Conservation (phyloP, 1,284 basidiomycete genomes). For the Ceratobasidium sp. region DNA sequence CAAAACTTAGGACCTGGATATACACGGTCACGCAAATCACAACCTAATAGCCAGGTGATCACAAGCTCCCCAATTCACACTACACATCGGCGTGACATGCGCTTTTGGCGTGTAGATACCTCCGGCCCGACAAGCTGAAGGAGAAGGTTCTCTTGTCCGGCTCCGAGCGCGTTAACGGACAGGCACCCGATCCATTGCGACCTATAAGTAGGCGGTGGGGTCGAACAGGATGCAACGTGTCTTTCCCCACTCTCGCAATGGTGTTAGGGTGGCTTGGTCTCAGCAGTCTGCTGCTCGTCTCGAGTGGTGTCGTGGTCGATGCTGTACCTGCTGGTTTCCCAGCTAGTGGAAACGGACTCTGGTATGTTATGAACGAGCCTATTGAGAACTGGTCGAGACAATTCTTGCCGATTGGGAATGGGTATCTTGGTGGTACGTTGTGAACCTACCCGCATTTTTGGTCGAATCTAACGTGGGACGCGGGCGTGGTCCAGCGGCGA, state of each 20-base stretch:
- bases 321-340: slow-evolving; percentile 64
- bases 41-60: no score
- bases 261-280: not conserved
- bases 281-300: not conserved
- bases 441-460: slow-evolving; percentile 42
- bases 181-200: no score
- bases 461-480: not conserved
- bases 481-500: slow-evolving; percentile 59
- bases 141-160: no score
- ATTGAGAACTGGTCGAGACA: slow-evolving; percentile 60
- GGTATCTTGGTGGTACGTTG: slow-evolving; percentile 66
- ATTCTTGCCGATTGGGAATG: slow-evolving; percentile 74
- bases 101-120: no score
- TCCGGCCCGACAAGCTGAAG: no score
- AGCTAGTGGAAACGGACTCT: slow-evolving; percentile 71
- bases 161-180: no score
- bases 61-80: no score
- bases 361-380: slow-evolving; percentile 67
- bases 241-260: not conserved
- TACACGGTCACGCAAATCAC: no score
- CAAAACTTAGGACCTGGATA: no score
- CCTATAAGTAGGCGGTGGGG: not conserved
- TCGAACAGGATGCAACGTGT: not conserved
- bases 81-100: no score
- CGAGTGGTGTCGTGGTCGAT: slow-evolving; percentile 21